Conservation (phyloP, 2,329 filamentous ascomycete genomes). For the Diaporthe sp. region DNA sequence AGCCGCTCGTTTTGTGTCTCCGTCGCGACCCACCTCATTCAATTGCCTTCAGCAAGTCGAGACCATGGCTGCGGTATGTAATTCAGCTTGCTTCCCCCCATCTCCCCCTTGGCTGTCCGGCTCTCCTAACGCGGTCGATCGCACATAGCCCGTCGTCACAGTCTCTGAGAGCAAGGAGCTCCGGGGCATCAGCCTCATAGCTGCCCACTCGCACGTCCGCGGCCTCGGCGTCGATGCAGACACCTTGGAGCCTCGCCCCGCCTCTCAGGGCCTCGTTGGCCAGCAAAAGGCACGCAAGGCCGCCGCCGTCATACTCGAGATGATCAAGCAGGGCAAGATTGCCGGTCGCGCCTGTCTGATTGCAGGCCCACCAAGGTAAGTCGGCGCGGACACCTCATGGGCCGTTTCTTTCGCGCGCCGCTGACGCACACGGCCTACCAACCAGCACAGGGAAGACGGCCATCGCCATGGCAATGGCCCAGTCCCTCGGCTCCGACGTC, state of each 20-base stretch:
- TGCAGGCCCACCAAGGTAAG: slow-evolving; percentile 87
- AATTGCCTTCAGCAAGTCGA: slow-evolving; percentile 30
- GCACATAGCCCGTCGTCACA: slow-evolving; percentile 73
- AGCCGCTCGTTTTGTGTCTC: slow-evolving; percentile 23
- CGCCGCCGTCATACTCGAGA: slow-evolving; percentile 95
- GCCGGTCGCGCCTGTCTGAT: slow-evolving; percentile 95
- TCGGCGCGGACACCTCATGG: background rate
- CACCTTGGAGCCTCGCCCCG: slow-evolving; percentile 86
- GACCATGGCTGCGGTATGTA: slow-evolving; percentile 43
- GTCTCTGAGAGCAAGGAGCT: slow-evolving; percentile 97
- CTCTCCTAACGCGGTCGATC: slow-evolving; percentile 19
- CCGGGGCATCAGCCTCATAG: slow-evolving; percentile 95
- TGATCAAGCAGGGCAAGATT: slow-evolving; percentile 99
- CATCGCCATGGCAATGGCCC: slow-evolving; percentile 98
- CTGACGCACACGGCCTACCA: slow-evolving; percentile 2
- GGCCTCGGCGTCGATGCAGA: slow-evolving; percentile 94
- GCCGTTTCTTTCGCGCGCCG: background rate
- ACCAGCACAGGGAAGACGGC: slow-evolving; percentile 95
- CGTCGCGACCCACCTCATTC: slow-evolving; percentile 30
- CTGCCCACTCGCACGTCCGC: slow-evolving; percentile 97
- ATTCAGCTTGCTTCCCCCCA: background rate
- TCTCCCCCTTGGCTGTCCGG: slow-evolving; percentile 7
- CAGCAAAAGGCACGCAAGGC: slow-evolving; percentile 98
- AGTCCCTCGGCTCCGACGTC: slow-evolving; percentile 93
- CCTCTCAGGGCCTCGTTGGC: slow-evolving; percentile 94